Conservation (phyloP, 78 protist genomes). For the Guillardia theta region DNA sequence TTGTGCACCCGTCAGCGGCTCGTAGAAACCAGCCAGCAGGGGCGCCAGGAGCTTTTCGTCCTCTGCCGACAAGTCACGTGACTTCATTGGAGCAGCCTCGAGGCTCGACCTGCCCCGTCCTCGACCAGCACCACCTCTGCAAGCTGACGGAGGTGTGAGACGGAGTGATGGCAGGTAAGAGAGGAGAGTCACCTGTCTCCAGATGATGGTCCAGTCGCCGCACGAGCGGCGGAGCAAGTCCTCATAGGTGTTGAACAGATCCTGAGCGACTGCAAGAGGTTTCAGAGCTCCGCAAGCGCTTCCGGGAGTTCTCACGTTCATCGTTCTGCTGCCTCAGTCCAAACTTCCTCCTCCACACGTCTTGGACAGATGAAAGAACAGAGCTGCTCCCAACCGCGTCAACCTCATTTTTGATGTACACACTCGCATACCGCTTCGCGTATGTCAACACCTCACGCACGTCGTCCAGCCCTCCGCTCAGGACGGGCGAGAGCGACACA, state of each 20-base stretch:
- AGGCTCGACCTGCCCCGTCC: too few relatives aligned
- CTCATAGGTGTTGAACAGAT: neutral
- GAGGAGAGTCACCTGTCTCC: conserved; percentile 39
- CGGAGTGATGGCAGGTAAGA: neutral
- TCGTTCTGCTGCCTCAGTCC: too few relatives aligned
- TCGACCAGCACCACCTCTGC: too few relatives aligned
- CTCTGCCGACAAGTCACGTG: too few relatives aligned
- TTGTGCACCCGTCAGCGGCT: too few relatives aligned
- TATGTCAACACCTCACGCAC: neutral
- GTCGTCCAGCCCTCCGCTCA: neutral
- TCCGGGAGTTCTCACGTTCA: too few relatives aligned
- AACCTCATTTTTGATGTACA: too few relatives aligned
- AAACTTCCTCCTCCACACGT: neutral
- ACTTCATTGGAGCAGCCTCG: too few relatives aligned
- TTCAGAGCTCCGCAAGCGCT: too few relatives aligned
- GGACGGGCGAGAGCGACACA: neutral
- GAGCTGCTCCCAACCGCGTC: neutral
- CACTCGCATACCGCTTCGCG: too few relatives aligned
- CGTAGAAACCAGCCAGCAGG: neutral
- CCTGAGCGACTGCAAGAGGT: neutral
- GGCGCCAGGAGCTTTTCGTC: neutral
- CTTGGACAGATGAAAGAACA: neutral
- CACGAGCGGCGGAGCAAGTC: neutral
- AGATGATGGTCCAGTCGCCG: conserved; percentile 32
- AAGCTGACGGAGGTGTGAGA: neutral